Evolutionary conservation across 495 filamentous ascomycete genomes (phyloP), one percentile per base, ranked within the genome.

Genomic region (Talaromyces nanjingensis): DNA sequence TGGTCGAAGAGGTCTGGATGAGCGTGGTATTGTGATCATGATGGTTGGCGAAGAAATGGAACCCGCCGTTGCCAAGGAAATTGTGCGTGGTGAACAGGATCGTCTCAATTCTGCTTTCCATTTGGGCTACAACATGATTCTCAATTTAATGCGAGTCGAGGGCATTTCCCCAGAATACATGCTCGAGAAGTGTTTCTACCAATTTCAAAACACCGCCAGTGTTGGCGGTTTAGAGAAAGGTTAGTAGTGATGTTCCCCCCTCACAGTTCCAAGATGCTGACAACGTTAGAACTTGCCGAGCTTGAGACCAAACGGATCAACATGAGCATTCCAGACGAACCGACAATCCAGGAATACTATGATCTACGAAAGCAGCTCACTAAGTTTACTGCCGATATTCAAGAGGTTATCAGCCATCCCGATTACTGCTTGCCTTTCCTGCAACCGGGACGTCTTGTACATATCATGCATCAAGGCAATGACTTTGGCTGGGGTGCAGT

Each of bases 11-110:
- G 94, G 94, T 77, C 89, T 98, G 61, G 94, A 98, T 78, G 94
- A 97, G 58, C 89, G 94, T 62, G 94, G 94, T 83, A 96, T 98
- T 71, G 94, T 98, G 68, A 98, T 98, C 71, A 96, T 98, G 90
- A 98, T 98, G 94, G 86, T 98, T 59, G 90, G 96, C 65, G 90
- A 93, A 70, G 90, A 92, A 76, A 96, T 98, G 84, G 96, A 98
- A 65, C 96, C 94, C n/a, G 86, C 88, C 1, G 84, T 89, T 62
- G 94, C 94, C 27, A 94, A 94, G 74, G 88, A 90, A 58, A 97
- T 98, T 64, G 94, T 98, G 29, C 90, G 93, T 59, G 94, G 94
- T 70, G 88, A 97, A 70, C 94, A 98, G 71, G 94, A 98, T 72
- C 89, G 91, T 52, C 85, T 98, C 47, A 98, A 98, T 75, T 98